phyloP scores from a whole-genome alignment of 352 stramenopile species.

The Lagenidium sp. region DNA sequence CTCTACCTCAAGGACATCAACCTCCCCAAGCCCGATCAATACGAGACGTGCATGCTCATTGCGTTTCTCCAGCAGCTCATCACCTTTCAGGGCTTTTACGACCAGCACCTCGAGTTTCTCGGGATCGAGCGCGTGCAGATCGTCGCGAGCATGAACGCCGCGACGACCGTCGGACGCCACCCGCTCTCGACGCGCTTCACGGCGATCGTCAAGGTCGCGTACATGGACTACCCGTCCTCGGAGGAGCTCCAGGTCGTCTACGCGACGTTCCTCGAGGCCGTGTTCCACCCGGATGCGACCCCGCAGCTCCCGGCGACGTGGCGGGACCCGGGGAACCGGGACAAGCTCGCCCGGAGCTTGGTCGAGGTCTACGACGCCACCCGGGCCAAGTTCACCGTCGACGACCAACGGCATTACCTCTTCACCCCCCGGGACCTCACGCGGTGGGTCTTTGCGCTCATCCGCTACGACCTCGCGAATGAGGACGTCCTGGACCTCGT shows the following conservation, averaged over 20 bases:
- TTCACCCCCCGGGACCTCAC: constrained; percentile 92
- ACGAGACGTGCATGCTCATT: constrained; percentile 95
- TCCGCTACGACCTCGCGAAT: constrained; percentile 84
- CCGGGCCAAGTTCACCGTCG: constrained; percentile 87
- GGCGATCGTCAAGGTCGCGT: constrained; percentile 88
- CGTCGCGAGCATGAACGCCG: constrained; percentile 91
- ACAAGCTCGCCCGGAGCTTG: constrained; percentile 81
- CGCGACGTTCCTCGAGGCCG: constrained; percentile 78
- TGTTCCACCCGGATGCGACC: constrained; percentile 39
- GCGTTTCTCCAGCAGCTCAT: constrained; percentile 94
- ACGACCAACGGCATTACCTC: constrained; percentile 93
- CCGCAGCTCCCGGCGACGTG: constrained; percentile 32
- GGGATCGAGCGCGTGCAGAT: constrained; percentile 92
- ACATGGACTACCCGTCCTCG: constrained; percentile 89
- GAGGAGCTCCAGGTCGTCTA: constrained; percentile 89
- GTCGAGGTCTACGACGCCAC: constrained; percentile 89
- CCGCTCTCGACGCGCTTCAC: constrained; percentile 91
- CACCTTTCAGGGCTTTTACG: constrained; percentile 95
- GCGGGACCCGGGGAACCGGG: constrained; percentile 44
- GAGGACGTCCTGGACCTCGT: constrained; percentile 90
- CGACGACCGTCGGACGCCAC: constrained; percentile 89
- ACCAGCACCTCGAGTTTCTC: constrained; percentile 92
- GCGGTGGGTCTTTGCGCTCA: constrained; percentile 84
- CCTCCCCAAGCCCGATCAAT: constrained; percentile 91
- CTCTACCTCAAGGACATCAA: constrained; percentile 97